A percentile compares a stretch with the other conserved stretches of the same genome.
Conservation (phyloP, 495 filamentous ascomycete genomes). For the Xylaria telfairii region DNA sequence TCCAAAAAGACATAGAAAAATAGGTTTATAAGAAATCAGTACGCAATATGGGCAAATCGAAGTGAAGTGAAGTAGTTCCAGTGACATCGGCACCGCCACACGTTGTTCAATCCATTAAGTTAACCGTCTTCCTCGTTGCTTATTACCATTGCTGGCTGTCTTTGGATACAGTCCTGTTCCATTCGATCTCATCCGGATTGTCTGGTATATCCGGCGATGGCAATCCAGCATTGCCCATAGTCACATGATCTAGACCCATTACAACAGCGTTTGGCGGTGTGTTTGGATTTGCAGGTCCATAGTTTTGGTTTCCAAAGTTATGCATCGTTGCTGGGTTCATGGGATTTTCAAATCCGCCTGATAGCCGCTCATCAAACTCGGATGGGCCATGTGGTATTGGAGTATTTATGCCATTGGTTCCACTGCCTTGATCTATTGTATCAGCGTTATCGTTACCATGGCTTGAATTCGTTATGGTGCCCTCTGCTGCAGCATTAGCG, state of each 20-base stretch:
- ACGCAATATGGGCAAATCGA: too few relatives aligned
- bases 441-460: slow-evolving; percentile 9
- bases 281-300: not conserved
- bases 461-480: not conserved
- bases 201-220: not conserved
- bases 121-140: not conserved
- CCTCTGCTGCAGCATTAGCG: not conserved
- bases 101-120: not conserved
- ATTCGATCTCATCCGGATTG: not conserved
- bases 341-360: not conserved
- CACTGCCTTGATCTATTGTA: slow-evolving; percentile 5
- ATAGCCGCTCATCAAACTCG: slow-evolving; percentile 18
- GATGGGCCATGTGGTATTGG: slow-evolving; percentile 1
- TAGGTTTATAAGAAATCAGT: too few relatives aligned
- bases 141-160: not conserved
- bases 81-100: not conserved
- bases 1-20: slow-evolving; percentile 1
- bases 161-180: not conserved
- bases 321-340: not conserved
- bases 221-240: too few relatives aligned
- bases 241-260: not conserved
- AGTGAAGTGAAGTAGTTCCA: not conserved
- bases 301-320: not conserved
- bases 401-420: slow-evolving; percentile 7
- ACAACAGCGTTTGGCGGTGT: not conserved